Percentiles rank a stretch among this genome's conserved stretches.
Conservation (phyloP, 2,329 filamentous ascomycete species). For the Ascomycota sp. region DNA sequence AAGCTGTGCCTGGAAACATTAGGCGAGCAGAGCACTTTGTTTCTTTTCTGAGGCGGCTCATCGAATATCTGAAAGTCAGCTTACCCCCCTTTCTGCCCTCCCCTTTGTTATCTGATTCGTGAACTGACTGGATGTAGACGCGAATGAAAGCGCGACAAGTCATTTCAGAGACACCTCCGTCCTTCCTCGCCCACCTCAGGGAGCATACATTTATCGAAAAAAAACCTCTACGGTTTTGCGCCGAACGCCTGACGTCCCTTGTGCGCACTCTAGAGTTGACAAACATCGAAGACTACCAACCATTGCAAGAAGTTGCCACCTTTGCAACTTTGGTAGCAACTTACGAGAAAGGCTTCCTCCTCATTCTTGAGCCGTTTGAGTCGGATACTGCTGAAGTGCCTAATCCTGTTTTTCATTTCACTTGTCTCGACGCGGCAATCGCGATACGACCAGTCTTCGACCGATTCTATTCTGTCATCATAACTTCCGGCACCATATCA, state of each 20-base stretch:
- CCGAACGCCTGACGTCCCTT: slow-evolving; percentile 79
- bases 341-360: slow-evolving; percentile 84
- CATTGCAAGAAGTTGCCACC: slow-evolving; percentile 87
- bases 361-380: slow-evolving; percentile 94
- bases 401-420: slow-evolving; percentile 91
- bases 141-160: slow-evolving; percentile 96
- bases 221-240: slow-evolving; percentile 84
- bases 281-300: slow-evolving; percentile 94
- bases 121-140: slow-evolving; percentile 27
- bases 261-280: slow-evolving; percentile 87
- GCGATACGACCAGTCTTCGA: slow-evolving; percentile 96
- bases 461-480: slow-evolving; percentile 91
- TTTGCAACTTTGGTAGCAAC: slow-evolving; percentile 92
- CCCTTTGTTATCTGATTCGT: neutral
- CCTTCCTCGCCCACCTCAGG: slow-evolving; percentile 77
- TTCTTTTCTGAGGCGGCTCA: slow-evolving; percentile 82
- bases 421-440: slow-evolving; percentile 88
- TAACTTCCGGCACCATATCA: slow-evolving; percentile 91
- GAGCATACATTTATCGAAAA: slow-evolving; percentile 95
- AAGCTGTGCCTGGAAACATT: slow-evolving; percentile 92
- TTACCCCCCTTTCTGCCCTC: neutral
- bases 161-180: slow-evolving; percentile 88
- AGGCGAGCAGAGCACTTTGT: slow-evolving; percentile 88
- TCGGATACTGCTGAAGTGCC: slow-evolving; percentile 87
- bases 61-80: slow-evolving; percentile 68